Base-by-base conservation (phyloP, 2,329 filamentous ascomycete genomes). In the Lasiodiplodia sp. region DNA sequence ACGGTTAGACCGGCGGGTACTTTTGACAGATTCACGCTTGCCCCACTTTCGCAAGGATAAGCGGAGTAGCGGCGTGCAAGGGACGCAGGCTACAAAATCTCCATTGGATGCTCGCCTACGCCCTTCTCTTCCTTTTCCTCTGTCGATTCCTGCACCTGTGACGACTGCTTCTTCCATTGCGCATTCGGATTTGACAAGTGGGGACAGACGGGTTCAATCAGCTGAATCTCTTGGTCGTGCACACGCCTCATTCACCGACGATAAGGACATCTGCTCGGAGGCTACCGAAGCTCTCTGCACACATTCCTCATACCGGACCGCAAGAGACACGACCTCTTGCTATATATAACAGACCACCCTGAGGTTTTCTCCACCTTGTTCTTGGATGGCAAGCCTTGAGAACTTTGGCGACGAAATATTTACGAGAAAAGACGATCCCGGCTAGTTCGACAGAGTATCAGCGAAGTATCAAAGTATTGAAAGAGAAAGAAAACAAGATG, bases 401-500 rank as follows among this genome's bases (percentile, higher is more conserved):
- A 63, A 21, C 25, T 49, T 49, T 18, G 16, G 49, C 25, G 40
- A 10, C 40, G 25, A 63, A 63, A 25, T 51, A 51, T 11, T 7
- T 52, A 21, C 60, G 40, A 63, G 16, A 38, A 6, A 44, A 18
- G 47, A 52, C n/a, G 28, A 63, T 38, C 60, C 60, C n/a, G 47
- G 60, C 49, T 63, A 52, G 44, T 12, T 28, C 2, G 51, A 49
- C 2, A 25, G n/a, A 25, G 28, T 18, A 18, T 21, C n/a, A 7
- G 25, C 2, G 16, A 37, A 16, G 25, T n/a, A 31, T 4, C 14
- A 12, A 12, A 23, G 21, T 18, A 53, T 14, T 34, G 10, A 21
- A 2, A 14, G 23, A 34, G 11, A 7, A 23, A 53, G 23, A 34
- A 38, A 21, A 71, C 77, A 68, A 16, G 1, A 81, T 82, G 79